phyloP scores from a whole-genome alignment of 2,329 filamentous ascomycete species.

The Pyricularia sp. region DNA sequence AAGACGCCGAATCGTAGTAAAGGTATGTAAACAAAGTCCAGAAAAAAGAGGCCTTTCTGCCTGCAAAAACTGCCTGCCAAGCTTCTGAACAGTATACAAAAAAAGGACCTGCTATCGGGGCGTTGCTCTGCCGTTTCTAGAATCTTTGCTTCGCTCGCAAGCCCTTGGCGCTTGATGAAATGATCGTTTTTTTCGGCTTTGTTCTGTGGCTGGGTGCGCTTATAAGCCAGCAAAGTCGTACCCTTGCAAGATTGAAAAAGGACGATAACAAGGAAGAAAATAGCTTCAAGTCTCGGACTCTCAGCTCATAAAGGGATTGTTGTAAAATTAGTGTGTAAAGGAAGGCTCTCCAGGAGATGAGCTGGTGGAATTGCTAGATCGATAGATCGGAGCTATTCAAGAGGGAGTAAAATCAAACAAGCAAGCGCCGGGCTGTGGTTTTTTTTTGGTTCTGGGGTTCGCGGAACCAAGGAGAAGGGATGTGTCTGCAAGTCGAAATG shows the following conservation, averaged over 20 bases:
- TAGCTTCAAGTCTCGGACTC: background rate
- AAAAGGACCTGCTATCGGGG: background rate
- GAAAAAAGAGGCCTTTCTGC: background rate
- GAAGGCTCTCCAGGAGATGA: constrained; percentile 1
- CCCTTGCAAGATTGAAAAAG: background rate
- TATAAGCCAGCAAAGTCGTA: background rate
- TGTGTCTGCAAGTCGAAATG: background rate
- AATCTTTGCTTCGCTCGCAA: background rate
- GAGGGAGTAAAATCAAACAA: constrained; percentile 2
- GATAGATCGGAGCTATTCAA: background rate
- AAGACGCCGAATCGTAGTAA: background rate
- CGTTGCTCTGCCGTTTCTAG: background rate
- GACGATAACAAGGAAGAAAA: background rate
- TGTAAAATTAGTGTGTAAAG: background rate
- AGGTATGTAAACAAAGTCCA: background rate
- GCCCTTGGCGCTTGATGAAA: background rate
- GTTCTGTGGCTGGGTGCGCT: background rate
- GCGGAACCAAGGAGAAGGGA: background rate
- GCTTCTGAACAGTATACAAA: background rate
- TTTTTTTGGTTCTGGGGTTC: background rate
- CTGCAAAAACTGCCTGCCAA: background rate
- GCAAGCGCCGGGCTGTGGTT: background rate
- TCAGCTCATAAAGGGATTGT: background rate
- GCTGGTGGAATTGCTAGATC: background rate
- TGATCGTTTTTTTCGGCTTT: background rate